Percentiles rank a stretch among this genome's conserved stretches.
Conservation (phyloP, 225 moss, liverwort and hornwort species). For the Climacium dendroides region DNA sequence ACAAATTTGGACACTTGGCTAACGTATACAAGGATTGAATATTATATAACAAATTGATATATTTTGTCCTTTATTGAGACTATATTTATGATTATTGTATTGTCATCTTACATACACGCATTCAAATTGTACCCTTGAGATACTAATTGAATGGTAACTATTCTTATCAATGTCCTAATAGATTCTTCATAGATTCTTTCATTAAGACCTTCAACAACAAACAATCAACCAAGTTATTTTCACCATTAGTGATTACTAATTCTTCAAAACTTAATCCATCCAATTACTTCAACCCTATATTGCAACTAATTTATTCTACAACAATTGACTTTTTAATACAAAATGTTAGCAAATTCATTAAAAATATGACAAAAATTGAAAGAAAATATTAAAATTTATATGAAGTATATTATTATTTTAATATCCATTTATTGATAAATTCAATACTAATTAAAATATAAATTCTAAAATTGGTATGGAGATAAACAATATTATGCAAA, state of each 20-base stretch:
- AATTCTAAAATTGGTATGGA: neutral
- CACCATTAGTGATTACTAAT: neutral
- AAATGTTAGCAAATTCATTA: neutral
- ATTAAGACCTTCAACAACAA: neutral
- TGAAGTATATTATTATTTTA: neutral
- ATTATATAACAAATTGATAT: neutral
- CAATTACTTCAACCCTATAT: neutral
- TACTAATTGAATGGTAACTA: too few species aligned
- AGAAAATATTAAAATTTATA: neutral
- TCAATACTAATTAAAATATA: neutral
- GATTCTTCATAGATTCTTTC: neutral
- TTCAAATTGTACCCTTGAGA: neutral
- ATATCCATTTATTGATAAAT: neutral
- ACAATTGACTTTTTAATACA: neutral
- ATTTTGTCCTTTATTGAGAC: neutral
- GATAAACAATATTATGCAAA: neutral
- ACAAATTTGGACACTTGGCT: neutral
- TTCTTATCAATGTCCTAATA: neutral
- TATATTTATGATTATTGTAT: neutral
- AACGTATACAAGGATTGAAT: too few species aligned
- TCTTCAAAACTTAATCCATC: neutral
- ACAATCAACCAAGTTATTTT: neutral
- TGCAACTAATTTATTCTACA: neutral
- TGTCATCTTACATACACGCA: neutral
- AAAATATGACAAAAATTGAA: too few species aligned